Conservation (phyloP, 2,329 filamentous ascomycete species). For the Aurifilum marmelostoma region DNA sequence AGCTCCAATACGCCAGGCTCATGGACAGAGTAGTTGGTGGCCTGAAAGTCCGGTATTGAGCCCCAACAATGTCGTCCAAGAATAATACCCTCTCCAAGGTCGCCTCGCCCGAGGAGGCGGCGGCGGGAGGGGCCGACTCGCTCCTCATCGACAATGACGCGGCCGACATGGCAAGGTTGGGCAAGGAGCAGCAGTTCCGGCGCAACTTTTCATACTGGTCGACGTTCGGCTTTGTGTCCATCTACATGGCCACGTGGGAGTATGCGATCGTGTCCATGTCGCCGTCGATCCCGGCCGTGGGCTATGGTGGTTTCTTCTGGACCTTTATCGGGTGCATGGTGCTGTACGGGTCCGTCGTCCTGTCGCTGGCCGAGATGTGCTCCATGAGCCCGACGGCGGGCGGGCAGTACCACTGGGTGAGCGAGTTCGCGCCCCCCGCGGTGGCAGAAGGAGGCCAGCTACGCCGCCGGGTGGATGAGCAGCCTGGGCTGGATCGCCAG, state of each 20-base stretch:
- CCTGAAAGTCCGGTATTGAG: background rate
- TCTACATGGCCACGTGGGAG: constrained; percentile 36
- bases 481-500: constrained; percentile 27
- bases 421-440: constrained; percentile 23
- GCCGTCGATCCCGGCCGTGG: constrained; percentile 29
- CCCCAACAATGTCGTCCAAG: constrained; percentile 3
- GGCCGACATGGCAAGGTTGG: constrained; percentile 25
- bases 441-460: constrained; percentile 25
- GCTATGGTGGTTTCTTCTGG: constrained; percentile 35
- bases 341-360: constrained; percentile 31
- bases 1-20: background rate
- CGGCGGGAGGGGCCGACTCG: background rate
- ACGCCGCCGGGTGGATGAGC: constrained; percentile 27
- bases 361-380: constrained; percentile 25
- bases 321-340: constrained; percentile 31
- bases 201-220: constrained; percentile 31
- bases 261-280: constrained; percentile 32
- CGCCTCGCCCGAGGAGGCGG: constrained; percentile 10
- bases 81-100: background rate
- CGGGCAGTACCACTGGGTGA: constrained; percentile 29
- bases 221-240: constrained; percentile 33
- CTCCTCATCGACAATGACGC: constrained; percentile 16
- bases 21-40: background rate
- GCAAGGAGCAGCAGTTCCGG: constrained; percentile 31
- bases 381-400: constrained; percentile 28